phyloP scores from a whole-genome alignment of 2,329 filamentous ascomycete genomes.

The Calycina marina region DNA sequence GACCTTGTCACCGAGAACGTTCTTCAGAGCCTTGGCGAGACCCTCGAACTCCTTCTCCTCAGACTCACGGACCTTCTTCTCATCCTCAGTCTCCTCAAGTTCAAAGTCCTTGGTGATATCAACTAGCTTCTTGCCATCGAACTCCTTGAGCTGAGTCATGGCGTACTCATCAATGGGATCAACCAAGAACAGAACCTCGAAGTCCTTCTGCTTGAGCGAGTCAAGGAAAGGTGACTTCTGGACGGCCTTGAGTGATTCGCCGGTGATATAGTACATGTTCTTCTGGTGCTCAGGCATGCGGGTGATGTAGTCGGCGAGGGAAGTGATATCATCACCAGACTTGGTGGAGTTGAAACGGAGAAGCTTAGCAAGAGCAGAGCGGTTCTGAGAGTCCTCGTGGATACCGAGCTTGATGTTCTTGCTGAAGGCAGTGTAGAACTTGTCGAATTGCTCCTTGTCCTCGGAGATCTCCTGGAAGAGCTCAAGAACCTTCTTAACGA shows the following conservation, averaged over 20 bases:
- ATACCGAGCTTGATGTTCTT: slow-evolving; percentile 99
- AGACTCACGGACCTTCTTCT: slow-evolving; percentile 89
- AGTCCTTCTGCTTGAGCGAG: slow-evolving; percentile 96
- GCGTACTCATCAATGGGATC: slow-evolving; percentile 61
- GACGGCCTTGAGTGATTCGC: slow-evolving; percentile 97
- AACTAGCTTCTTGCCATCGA: slow-evolving; percentile 99
- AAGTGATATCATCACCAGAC: slow-evolving; percentile 91
- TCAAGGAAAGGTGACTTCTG: slow-evolving; percentile 98
- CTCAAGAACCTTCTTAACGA: slow-evolving; percentile 99
- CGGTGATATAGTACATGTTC: slow-evolving; percentile 99
- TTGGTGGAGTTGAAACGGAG: slow-evolving; percentile 98
- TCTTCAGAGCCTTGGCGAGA: slow-evolving; percentile 96
- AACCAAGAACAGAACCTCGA: slow-evolving; percentile 97
- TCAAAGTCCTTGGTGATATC: slow-evolving; percentile 99
- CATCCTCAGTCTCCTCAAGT: slow-evolving; percentile 98
- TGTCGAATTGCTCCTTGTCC: slow-evolving; percentile 99
- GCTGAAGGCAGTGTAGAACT: slow-evolving; percentile 98
- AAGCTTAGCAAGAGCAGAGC: slow-evolving; percentile 82
- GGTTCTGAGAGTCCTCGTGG: slow-evolving; percentile 99
- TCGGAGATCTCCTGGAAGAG: slow-evolving; percentile 98
- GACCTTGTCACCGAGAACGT: slow-evolving; percentile 96
- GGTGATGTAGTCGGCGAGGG: slow-evolving; percentile 91
- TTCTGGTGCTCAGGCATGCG: slow-evolving; percentile 99
- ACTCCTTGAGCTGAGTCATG: slow-evolving; percentile 60
- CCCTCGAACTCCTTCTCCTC: slow-evolving; percentile 98